Evolutionary conservation across 805 yeast species (phyloP).

Genomic region (Candida odintsovae): DNA sequence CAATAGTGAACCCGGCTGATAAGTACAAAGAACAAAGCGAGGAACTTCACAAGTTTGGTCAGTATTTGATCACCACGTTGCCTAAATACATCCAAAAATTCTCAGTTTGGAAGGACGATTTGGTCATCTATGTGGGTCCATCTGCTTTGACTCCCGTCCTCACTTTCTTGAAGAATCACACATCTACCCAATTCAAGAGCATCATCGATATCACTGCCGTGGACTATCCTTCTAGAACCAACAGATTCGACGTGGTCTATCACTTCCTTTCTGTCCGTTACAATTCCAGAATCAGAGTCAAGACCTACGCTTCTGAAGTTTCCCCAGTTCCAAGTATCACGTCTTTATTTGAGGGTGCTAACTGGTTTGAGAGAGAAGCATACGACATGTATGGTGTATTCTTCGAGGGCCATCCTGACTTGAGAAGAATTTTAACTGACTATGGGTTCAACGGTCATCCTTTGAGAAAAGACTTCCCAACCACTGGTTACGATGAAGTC

Average conservation of each 20-base stretch:
- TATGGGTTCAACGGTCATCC: constrained; percentile 93
- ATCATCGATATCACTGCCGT: constrained; percentile 82
- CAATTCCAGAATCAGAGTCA: constrained; percentile 83
- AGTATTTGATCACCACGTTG: constrained; percentile 67
- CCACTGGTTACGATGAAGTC: constrained; percentile 87
- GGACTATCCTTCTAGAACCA: constrained; percentile 77
- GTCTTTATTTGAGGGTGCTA: constrained; percentile 71
- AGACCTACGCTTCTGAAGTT: constrained; percentile 81
- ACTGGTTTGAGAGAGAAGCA: constrained; percentile 89
- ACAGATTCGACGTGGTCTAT: constrained; percentile 84
- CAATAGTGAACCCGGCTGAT: constrained; percentile 70
- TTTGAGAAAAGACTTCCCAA: constrained; percentile 86
- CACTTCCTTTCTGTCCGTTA: constrained; percentile 74
- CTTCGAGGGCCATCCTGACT: constrained; percentile 85
- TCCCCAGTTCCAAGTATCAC: constrained; percentile 76
- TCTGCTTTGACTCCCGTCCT: constrained; percentile 66
- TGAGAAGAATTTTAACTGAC: constrained; percentile 86
- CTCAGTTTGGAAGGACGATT: constrained; percentile 88
- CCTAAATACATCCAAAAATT: constrained; percentile 83
- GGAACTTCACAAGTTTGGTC: constrained; percentile 77
- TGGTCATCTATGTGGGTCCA: constrained; percentile 71
- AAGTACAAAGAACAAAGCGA: constrained; percentile 59
- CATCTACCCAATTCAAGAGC: constrained; percentile 73
- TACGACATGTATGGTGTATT: constrained; percentile 84
- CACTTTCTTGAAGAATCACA: constrained; percentile 68